These are phyloP conservation scores for Microbotryum saponariae DNA, from an alignment of 1,284 basidiomycete genomes.

Conservation along the genomic window DNA sequence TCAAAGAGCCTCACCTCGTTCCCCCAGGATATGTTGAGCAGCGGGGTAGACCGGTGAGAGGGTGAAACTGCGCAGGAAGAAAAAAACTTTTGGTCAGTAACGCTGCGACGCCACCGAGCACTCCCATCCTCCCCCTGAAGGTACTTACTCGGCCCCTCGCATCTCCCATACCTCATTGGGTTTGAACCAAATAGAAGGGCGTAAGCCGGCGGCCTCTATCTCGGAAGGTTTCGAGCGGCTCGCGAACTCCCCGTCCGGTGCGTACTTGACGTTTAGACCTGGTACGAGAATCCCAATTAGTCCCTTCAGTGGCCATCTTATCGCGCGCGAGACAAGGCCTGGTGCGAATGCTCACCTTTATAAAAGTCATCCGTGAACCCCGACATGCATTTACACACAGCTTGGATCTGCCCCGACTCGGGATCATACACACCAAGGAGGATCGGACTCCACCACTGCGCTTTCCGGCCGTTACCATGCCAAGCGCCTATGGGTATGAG, in stretches of 20 bases:
- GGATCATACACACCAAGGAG: slow-evolving; percentile 70
- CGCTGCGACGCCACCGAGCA: not conserved
- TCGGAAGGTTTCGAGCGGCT: slow-evolving; percentile 55
- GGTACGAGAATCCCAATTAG: slow-evolving; percentile 35
- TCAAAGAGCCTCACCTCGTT: slow-evolving; percentile 48
- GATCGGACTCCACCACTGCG: slow-evolving; percentile 86
- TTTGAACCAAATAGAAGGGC: slow-evolving; percentile 74
- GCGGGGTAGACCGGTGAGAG: slow-evolving; percentile 81
- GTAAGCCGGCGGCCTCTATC: slow-evolving; percentile 64
- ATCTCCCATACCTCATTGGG: slow-evolving; percentile 81
- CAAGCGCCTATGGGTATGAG: slow-evolving; percentile 72
- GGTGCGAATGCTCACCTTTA: slow-evolving; percentile 46
- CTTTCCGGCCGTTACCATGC: slow-evolving; percentile 89
- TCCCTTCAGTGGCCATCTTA: not conserved
- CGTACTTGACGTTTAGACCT: slow-evolving; percentile 57
- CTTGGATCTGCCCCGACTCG: slow-evolving; percentile 60
- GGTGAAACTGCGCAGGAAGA: slow-evolving; percentile 55
- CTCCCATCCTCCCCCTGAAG: slow-evolving; percentile 34
- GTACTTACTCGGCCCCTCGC: slow-evolving; percentile 68
- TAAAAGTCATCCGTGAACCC: slow-evolving; percentile 86
- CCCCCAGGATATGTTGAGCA: slow-evolving; percentile 60
- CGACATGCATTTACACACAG: slow-evolving; percentile 63
- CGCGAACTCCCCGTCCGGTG: slow-evolving; percentile 58
- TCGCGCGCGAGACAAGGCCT: not conserved
- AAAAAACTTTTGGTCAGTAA: slow-evolving; percentile 3